Percentiles rank a stretch among this genome's conserved stretches.
These are phyloP conservation scores for Microbotryum lychnidis-dioicae DNA, from an alignment of 1,284 basidiomycete genomes.

Conservation along the genomic window DNA sequence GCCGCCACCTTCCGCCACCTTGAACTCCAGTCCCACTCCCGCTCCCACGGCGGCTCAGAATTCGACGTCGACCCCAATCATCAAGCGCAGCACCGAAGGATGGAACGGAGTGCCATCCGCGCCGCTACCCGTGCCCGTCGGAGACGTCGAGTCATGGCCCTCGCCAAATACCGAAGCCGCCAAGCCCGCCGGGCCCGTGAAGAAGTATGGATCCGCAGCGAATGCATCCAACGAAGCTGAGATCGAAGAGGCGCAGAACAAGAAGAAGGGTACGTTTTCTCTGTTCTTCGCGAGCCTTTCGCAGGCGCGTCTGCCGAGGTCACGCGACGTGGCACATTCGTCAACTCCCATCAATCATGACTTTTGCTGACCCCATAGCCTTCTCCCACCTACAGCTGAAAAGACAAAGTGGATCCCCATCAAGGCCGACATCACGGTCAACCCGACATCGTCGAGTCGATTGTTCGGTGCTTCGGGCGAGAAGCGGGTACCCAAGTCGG, in stretches of 20 bases:
- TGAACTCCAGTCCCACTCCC: neutral
- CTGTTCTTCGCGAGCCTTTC: no score
- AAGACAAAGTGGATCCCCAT: constrained; percentile 29
- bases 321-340: no score
- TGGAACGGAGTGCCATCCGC: neutral
- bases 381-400: constrained; percentile 7
- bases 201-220: neutral
- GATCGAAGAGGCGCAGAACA: constrained; percentile 8
- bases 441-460: neutral
- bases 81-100: neutral
- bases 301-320: no score
- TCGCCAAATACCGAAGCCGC: constrained; percentile 7
- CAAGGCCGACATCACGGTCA: constrained; percentile 27
- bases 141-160: constrained; percentile 21
- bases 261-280: constrained; percentile 25
- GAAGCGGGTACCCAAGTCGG: neutral
- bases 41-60: constrained; percentile 1
- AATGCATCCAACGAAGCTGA: neutral
- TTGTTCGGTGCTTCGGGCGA: neutral
- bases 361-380: neutral
- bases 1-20: neutral
- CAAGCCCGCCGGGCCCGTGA: neutral
- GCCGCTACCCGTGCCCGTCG: constrained; percentile 15
- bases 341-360: no score
- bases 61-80: neutral